Evolutionary conservation across 1,139 yeast genomes (phyloP).

Genomic region (Scheffersomyces insectosa): DNA sequence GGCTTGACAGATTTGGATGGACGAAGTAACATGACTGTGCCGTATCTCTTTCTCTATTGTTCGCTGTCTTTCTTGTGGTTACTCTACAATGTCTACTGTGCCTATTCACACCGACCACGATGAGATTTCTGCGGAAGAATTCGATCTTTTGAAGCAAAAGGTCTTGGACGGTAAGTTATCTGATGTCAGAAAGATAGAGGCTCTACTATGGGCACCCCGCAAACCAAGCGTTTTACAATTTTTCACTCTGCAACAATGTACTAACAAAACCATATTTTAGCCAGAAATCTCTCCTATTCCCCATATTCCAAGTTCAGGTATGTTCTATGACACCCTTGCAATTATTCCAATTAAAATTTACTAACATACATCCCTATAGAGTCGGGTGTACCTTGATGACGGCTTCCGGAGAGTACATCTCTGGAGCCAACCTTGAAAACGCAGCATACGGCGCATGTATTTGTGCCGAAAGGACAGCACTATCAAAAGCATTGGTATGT

Average conservation of each 20-base stretch:
- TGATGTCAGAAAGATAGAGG: too few relatives aligned
- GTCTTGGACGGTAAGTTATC: conserved; percentile 32
- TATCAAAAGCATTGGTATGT: conserved; percentile 61
- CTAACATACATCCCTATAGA: conserved; percentile 23
- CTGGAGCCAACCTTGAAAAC: conserved; percentile 90
- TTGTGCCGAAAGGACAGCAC: conserved; percentile 89
- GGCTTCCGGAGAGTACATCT: conserved; percentile 44
- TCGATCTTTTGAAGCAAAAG: conserved; percentile 21
- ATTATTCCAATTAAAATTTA: too few relatives aligned
- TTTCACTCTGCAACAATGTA: neutral
- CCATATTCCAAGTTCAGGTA: conserved; percentile 81
- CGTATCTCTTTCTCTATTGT: neutral
- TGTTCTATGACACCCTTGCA: conserved; percentile 16
- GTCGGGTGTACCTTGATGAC: conserved; percentile 82
- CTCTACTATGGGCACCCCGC: conserved; percentile 2
- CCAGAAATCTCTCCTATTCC: conserved; percentile 60
- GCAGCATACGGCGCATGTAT: conserved; percentile 88
- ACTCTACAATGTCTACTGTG: neutral
- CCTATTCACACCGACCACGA: conserved; percentile 13
- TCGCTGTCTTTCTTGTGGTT: neutral
- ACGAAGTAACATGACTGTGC: too few relatives aligned
- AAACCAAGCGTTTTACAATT: too few relatives aligned
- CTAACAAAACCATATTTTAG: conserved; percentile 21
- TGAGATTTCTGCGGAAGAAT: conserved; percentile 26
- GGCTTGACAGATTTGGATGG: too few relatives aligned